Base-by-base conservation (phyloP, 768 basidiomycete genomes). In the Amanita molliuscula region DNA sequence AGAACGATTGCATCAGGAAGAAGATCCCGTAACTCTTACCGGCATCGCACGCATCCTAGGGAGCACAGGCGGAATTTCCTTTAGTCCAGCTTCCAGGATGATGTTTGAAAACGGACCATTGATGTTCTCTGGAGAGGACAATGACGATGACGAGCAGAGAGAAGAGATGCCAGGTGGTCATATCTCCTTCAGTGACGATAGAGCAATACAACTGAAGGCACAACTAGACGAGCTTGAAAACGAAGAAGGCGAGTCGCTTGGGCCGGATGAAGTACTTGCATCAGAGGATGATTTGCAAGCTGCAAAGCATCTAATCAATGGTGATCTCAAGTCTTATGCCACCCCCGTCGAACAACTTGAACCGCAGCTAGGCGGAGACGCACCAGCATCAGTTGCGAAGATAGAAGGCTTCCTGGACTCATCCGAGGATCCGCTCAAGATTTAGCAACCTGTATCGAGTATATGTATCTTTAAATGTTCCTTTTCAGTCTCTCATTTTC, bases 121-220 rank as follows among this genome's bases (percentile, higher is more conserved):
- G 58, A 82, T 84, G 79, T 86, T 86, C 56, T 77, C 72, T 33
- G 67, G 76, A 29, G 79, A 84, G 40, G 81, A 82, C 18, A 75
- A 77, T 36, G 79, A 82, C 25, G 77, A 82, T 26, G 80, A 81
- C 1, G 77, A 78, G 31, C 38, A 21, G 76, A 75, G 18, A 74
- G 75, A 15, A 52, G 66, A 65, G 23, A 51, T 59, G 44, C 50
- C 53, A 23, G 59, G 67, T 18, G 62, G 63, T 20, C 63, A 69
- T 29, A 73, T 76, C 5, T 78, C 75, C 56, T 78, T 79, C 59
- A 69, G 65, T 73, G 2, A 70, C 15, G 79, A 83, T 62, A 73
- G 76, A 31, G 74, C 78, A 47, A 72, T 71, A 56, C 73, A 71
- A 44, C 66, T 85, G 53, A 81, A 74, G 62, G 77, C 75, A 20